These are phyloP conservation scores for Fusarium sp. DNA, from an alignment of 2,329 filamentous ascomycete species.

Conservation along the genomic window DNA sequence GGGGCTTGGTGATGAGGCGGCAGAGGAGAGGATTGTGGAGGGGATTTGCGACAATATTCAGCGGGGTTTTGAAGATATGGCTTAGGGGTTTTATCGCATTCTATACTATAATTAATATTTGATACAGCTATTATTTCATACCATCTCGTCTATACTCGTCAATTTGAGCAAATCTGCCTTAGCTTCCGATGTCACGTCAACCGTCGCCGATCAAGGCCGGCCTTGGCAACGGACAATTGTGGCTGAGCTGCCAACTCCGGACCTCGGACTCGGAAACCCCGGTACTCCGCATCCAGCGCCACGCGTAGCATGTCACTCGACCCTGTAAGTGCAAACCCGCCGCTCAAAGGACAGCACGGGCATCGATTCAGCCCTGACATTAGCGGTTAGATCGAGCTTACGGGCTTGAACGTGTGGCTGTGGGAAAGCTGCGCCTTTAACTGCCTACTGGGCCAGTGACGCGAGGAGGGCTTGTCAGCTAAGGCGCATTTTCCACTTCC, in stretches of 20 bases:
- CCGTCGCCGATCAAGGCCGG: conserved; percentile 26
- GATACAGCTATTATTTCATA: not conserved
- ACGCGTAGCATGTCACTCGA: conserved; percentile 28
- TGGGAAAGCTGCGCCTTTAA: conserved; percentile 35
- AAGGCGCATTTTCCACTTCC: conserved; percentile 34
- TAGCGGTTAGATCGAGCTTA: conserved; percentile 30
- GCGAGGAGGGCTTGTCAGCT: conserved; percentile 39
- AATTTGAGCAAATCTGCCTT: conserved; percentile 20
- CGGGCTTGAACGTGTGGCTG: conserved; percentile 36
- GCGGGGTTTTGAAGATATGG: conserved; percentile 32
- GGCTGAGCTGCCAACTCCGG: conserved; percentile 21
- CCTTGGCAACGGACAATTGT: conserved; percentile 22
- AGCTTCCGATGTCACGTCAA: not conserved
- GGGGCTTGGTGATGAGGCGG: conserved; percentile 30
- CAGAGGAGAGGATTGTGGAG: conserved; percentile 40
- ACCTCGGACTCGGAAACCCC: conserved; percentile 19
- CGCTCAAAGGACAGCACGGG: not conserved
- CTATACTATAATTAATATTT: conserved; percentile 4
- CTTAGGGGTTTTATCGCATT: not conserved
- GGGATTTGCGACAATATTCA: conserved; percentile 33
- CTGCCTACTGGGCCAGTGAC: conserved; percentile 18
- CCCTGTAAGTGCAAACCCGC: conserved; percentile 14
- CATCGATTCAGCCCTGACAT: conserved; percentile 24
- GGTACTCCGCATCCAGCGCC: conserved; percentile 12
- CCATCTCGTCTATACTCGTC: not conserved